Conservation (phyloP, 169 alveolate species). For the Plasmodium fragile region DNA sequence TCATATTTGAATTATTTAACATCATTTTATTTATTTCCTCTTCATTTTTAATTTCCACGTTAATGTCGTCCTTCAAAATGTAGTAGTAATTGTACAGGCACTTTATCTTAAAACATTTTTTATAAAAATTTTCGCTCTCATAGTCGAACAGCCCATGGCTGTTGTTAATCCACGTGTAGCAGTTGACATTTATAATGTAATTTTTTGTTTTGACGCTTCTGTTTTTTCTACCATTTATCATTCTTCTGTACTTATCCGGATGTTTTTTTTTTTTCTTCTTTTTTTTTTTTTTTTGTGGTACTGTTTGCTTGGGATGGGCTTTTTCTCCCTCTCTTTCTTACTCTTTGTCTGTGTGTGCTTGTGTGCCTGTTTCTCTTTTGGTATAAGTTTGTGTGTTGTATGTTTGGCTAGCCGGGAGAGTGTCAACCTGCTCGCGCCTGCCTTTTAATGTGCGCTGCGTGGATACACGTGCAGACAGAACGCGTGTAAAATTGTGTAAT, state of each 20-base stretch:
- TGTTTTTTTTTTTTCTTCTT: too few relatives aligned
- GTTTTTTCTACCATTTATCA: constrained; percentile 59
- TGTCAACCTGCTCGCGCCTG: background rate
- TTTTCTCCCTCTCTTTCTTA: background rate
- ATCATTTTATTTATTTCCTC: constrained; percentile 70
- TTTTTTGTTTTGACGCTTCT: constrained; percentile 54
- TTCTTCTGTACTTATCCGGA: background rate
- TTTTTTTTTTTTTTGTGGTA: background rate
- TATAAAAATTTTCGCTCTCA: constrained; percentile 82
- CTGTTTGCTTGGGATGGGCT: background rate
- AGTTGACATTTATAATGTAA: constrained; percentile 56
- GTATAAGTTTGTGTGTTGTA: background rate
- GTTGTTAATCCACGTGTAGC: constrained; percentile 83
- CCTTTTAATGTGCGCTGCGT: background rate
- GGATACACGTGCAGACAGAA: background rate
- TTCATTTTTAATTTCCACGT: constrained; percentile 71
- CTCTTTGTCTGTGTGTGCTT: background rate
- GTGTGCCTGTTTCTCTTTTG: background rate
- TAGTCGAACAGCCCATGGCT: constrained; percentile 85
- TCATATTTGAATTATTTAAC: constrained; percentile 30
- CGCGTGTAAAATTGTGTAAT: background rate
- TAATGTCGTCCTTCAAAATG: constrained; percentile 67
- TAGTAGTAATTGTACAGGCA: constrained; percentile 76
- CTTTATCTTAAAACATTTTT: constrained; percentile 80
- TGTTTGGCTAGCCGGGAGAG: background rate